phyloP scores from a whole-genome alignment of 768 basidiomycete species.

The Cystobasidium onofrii region DNA sequence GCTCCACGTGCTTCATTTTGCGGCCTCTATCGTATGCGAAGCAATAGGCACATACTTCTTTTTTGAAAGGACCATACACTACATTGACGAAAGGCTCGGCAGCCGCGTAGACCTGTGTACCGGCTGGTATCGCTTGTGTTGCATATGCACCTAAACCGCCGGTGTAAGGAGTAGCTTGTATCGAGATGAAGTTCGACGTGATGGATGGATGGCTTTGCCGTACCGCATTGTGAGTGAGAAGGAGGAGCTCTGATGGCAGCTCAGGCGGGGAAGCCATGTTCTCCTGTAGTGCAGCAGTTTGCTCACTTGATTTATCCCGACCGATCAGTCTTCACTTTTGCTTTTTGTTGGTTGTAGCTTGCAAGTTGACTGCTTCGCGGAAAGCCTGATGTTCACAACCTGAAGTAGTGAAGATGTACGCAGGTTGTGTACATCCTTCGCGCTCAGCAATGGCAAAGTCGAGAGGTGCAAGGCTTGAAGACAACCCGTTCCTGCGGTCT shows the following conservation, averaged over 20 bases:
- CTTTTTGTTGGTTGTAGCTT: too few species aligned
- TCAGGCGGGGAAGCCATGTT: not conserved
- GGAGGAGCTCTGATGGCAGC: not conserved
- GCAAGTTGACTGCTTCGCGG: too few species aligned
- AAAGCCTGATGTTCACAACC: too few species aligned
- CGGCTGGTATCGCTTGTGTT: not conserved
- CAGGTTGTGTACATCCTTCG: too few species aligned
- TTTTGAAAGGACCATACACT: conserved; percentile 13
- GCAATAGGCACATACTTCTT: conserved; percentile 19
- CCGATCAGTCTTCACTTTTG: not conserved
- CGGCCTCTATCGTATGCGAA: conserved; percentile 17
- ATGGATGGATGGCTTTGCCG: not conserved
- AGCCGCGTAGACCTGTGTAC: not conserved
- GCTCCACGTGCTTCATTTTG: conserved; percentile 12
- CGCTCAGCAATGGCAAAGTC: too few species aligned
- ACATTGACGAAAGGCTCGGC: not conserved
- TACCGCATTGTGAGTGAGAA: not conserved
- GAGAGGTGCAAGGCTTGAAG: too few species aligned
- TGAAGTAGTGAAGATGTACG: too few species aligned
- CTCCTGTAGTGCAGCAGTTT: not conserved
- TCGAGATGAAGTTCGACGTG: not conserved
- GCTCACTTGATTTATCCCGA: too few species aligned
- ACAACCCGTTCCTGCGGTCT: too few species aligned
- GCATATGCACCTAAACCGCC: conserved; percentile 12
- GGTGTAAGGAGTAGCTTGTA: not conserved